These are phyloP conservation scores for Podosphaera fusca DNA, from an alignment of 2,329 filamentous ascomycete species.

Conservation along the genomic window DNA sequence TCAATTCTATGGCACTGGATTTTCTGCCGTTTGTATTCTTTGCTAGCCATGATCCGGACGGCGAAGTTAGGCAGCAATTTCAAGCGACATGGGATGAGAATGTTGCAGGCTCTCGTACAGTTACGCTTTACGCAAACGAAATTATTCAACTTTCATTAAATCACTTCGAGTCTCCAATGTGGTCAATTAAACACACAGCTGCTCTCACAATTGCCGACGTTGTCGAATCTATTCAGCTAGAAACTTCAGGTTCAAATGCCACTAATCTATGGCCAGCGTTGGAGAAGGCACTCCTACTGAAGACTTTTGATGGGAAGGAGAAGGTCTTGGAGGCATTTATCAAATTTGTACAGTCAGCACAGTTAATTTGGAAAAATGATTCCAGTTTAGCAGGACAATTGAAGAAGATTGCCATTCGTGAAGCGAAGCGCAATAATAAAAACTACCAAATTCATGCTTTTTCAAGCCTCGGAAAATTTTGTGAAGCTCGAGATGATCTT, in stretches of 20 bases:
- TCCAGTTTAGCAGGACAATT: slow-evolving; percentile 34
- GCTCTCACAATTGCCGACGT: slow-evolving; percentile 60
- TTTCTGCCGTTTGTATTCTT: slow-evolving; percentile 77
- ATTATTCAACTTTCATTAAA: slow-evolving; percentile 46
- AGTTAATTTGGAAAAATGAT: slow-evolving; percentile 31
- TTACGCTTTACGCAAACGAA: slow-evolving; percentile 64
- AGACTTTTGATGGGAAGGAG: slow-evolving; percentile 87
- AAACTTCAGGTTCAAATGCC: slow-evolving; percentile 36
- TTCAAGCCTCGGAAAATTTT: slow-evolving; percentile 46
- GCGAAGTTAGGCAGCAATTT: slow-evolving; percentile 59
- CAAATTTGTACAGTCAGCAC: slow-evolving; percentile 46
- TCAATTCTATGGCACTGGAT: slow-evolving; percentile 49
- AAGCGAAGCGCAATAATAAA: slow-evolving; percentile 83
- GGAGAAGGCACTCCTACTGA: slow-evolving; percentile 60
- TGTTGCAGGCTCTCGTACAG: slow-evolving; percentile 61
- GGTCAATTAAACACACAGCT: slow-evolving; percentile 75
- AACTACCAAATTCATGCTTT: slow-evolving; percentile 59
- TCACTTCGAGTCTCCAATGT: slow-evolving; percentile 58
- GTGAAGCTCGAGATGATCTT: slow-evolving; percentile 41
- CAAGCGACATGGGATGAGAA: slow-evolving; percentile 75
- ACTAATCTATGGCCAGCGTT: slow-evolving; percentile 57
- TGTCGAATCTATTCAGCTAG: slow-evolving; percentile 39
- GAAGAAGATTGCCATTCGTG: slow-evolving; percentile 60
- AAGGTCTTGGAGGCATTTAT: slow-evolving; percentile 59
- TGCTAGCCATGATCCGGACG: slow-evolving; percentile 63